A percentile compares a stretch with the other conserved stretches of the same genome.
Conservation (phyloP, 2,329 filamentous ascomycete species). For the Calonectria pseudoreteaudii region DNA sequence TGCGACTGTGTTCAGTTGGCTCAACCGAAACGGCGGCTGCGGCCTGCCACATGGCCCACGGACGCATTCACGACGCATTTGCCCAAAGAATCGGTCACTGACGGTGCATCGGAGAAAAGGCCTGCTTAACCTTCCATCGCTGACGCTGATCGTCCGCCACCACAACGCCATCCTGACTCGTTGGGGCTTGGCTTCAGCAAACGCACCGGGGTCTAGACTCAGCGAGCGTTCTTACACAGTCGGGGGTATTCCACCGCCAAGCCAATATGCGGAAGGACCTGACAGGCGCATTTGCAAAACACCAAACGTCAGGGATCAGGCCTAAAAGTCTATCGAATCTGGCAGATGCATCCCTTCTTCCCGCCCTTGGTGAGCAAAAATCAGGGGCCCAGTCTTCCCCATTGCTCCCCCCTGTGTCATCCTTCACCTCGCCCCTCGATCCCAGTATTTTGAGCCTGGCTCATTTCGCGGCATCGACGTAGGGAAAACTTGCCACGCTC, state of each 20-base stretch:
- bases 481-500: conserved; percentile 16
- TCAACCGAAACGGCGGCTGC: background rate
- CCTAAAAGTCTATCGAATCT: conserved; percentile 5
- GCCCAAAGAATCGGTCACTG: background rate
- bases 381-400: conserved; percentile 21
- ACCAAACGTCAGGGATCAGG: conserved; percentile 29
- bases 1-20: conserved; percentile 24
- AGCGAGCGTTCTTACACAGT: too few relatives aligned
- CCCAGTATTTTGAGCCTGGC: background rate
- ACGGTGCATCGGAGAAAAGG: background rate
- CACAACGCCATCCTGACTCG: background rate
- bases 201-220: background rate
- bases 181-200: background rate
- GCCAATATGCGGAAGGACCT: background rate
- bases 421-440: conserved; percentile 1
- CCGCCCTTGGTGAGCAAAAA: conserved; percentile 19
- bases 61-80: background rate
- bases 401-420: conserved; percentile 3
- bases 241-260: background rate
- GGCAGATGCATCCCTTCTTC: conserved; percentile 28
- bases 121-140: background rate
- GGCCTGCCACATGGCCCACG: background rate
- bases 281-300: conserved; percentile 5
- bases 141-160: background rate
- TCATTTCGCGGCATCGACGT: background rate